phyloP scores from a whole-genome alignment of 2,329 filamentous ascomycete genomes.

The Alternaria panax region DNA sequence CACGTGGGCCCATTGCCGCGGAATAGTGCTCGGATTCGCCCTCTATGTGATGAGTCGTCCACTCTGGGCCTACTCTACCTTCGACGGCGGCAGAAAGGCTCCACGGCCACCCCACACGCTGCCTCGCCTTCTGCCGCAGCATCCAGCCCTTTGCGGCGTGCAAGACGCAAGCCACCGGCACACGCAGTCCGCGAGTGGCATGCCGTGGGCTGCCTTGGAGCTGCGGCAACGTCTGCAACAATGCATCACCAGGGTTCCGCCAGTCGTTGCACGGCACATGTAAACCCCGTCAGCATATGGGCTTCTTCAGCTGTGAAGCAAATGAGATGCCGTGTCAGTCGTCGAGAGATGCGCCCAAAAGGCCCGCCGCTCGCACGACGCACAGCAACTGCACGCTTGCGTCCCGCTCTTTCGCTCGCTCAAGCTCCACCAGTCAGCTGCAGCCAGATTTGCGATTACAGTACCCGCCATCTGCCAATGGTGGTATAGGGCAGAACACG shows the following conservation, averaged over 20 bases:
- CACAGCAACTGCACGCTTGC: slow-evolving; percentile 27
- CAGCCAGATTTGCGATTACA: slow-evolving; percentile 17
- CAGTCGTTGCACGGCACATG: slow-evolving; percentile 28
- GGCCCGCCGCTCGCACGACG: slow-evolving; percentile 27
- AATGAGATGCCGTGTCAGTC: slow-evolving; percentile 17
- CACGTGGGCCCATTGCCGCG: slow-evolving; percentile 28
- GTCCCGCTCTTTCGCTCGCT: slow-evolving; percentile 7
- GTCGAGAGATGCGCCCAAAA: slow-evolving; percentile 4
- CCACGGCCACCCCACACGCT: slow-evolving; percentile 7
- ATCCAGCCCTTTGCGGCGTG: slow-evolving; percentile 11
- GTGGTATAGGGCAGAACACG: slow-evolving; percentile 19
- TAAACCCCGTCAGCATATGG: slow-evolving; percentile 13
- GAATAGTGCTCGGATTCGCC: slow-evolving; percentile 14
- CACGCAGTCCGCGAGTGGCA: slow-evolving; percentile 17
- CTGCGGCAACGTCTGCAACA: slow-evolving; percentile 20
- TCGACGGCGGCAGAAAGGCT: slow-evolving; percentile 1
- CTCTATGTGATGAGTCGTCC: slow-evolving; percentile 12
- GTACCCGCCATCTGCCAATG: slow-evolving; percentile 20
- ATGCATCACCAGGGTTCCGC: slow-evolving; percentile 23
- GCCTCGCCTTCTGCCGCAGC: slow-evolving; percentile 16
- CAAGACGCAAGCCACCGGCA: slow-evolving; percentile 22
- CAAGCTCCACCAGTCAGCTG: slow-evolving; percentile 27
- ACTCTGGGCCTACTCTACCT: slow-evolving; percentile 2
- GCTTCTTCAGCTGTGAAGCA: slow-evolving; percentile 7
- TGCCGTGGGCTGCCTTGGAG: slow-evolving; percentile 10